Evolutionary conservation across 768 basidiomycete species (phyloP), one percentile per base, ranked within the genome.

Genomic region (Calocybe gangraenosa): DNA sequence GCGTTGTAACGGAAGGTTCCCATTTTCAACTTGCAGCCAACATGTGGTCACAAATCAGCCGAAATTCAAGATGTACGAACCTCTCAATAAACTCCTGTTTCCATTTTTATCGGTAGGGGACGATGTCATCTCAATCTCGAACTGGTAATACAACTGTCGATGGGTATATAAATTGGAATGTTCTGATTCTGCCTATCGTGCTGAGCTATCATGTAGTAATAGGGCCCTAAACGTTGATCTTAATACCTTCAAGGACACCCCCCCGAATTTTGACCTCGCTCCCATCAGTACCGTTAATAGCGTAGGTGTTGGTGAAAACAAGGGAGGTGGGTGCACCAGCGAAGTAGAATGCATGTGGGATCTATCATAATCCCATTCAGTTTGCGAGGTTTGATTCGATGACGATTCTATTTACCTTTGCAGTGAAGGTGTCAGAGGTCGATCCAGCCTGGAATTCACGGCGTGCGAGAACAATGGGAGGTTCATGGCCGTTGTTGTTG

Each of bases 401-500:
- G 2, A 10, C 17, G 6, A 22, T 22, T 25, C 7, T 14, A 14
- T 23, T 11, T 42, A 52, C 51, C 47, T 47, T 15, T 4, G 34
- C 22, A 5, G 44, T 49, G 44, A 52, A 52, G 3, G n/a, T 18
- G n/a, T 49, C 47, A 7, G 40, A 42, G 3, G 41, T 49, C 9
- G 37, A 37, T 13, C 43, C 47, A 11, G 37, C 30, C 7, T 25
- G 10, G 17, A 45, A 46, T 7, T 39, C 28, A 11, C 37, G 51
- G 28, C 51, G 51, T 3, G 51, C 51, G 9, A 52, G 51, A 8
- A 52, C 37, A 33, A 52, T 46, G 15, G 21, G 10, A 10, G 40
- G 44, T 31, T 52, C 47, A 20, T 52, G 41, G 18, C 51, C 51
- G 11, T 49, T 52, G 44, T 52, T 52, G 2, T 25, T 22, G 1